phyloP scores from a whole-genome alignment of 441 rosid genomes.

The Rhodomyrtus psidioides region DNA sequence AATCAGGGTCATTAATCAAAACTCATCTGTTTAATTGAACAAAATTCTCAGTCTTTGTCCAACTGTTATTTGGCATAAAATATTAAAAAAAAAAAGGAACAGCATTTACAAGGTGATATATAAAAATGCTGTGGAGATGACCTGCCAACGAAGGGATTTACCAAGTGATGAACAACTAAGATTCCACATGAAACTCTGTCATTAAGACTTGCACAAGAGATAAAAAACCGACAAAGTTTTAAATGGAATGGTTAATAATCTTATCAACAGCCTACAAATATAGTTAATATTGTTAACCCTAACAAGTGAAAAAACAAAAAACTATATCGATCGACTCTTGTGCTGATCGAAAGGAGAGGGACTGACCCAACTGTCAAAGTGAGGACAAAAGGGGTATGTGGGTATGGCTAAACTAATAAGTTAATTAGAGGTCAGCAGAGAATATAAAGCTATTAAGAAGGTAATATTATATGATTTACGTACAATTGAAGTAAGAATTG shows the following conservation, averaged over 20 bases:
- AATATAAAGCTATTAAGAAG: neutral
- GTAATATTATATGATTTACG: neutral
- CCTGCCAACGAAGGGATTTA: neutral
- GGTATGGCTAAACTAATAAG: neutral
- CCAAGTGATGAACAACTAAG: neutral
- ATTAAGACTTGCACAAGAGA: neutral
- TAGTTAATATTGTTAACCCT: neutral
- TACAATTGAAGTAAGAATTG: neutral
- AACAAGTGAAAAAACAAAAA: neutral
- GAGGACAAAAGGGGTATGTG: slow-evolving; percentile 5
- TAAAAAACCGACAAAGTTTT: neutral
- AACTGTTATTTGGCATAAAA: neutral
- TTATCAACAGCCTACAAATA: neutral
- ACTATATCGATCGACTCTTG: neutral
- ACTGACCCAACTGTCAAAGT: neutral
- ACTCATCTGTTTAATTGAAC: neutral
- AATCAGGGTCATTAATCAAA: neutral
- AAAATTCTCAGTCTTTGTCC: neutral
- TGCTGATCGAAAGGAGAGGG: neutral
- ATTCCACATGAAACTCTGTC: neutral
- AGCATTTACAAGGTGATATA: neutral
- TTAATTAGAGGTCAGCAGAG: neutral
- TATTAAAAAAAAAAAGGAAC: neutral
- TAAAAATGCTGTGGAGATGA: neutral
- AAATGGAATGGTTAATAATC: neutral